Percentiles rank a stretch among this genome's conserved stretches.
Evolutionary conservation across 768 basidiomycete species (phyloP).

Genomic region (Suillus alpinus): DNA sequence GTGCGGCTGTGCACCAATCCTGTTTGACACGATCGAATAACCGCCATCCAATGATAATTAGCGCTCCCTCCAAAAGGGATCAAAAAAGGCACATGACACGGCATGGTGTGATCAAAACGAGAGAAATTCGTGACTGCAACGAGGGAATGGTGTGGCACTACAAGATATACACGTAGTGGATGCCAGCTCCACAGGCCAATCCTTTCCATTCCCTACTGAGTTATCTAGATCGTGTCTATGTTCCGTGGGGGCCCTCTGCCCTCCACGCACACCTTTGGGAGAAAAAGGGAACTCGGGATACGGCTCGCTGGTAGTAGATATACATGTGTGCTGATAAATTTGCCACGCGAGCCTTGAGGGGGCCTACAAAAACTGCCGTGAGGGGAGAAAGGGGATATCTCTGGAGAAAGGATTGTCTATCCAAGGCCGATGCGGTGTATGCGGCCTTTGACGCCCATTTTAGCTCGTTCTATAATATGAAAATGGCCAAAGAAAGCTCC

Average conservation of each 20-base stretch:
- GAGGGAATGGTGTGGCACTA: not conserved
- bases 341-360: not conserved
- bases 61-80: not conserved
- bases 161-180: not conserved
- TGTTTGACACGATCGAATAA: not conserved
- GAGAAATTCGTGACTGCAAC: conserved; percentile 7
- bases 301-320: not conserved
- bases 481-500: not conserved
- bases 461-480: not conserved
- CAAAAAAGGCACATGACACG: conserved; percentile 1
- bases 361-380: not conserved
- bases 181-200: not conserved
- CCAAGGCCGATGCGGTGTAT: not conserved
- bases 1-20: not conserved
- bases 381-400: not conserved
- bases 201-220: not conserved
- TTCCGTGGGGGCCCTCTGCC: conserved; percentile 1
- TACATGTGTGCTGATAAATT: not conserved
- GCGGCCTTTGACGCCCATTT: conserved; percentile 2
- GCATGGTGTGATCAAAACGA: conserved; percentile 14
- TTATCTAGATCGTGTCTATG: not conserved
- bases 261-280: not conserved
- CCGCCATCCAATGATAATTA: not conserved
- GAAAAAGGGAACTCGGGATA: conserved; percentile 1
- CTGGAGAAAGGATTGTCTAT: not conserved